phyloP scores from a whole-genome alignment of 164 flowering plant species.

The Vitis riparia region DNA sequence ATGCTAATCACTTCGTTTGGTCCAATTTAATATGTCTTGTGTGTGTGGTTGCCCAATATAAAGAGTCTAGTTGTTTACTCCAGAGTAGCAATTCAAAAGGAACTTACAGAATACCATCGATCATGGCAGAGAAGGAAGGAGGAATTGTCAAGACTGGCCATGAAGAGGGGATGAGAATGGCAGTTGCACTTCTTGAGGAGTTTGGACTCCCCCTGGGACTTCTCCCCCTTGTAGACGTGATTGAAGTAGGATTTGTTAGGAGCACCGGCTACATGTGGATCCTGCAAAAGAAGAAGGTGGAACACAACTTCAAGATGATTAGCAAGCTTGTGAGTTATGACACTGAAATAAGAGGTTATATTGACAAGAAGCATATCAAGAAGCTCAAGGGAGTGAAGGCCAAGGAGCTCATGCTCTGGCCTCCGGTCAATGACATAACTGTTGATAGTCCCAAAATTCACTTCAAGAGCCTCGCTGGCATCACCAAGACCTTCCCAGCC shows the following conservation, averaged over 20 bases:
- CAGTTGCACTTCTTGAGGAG: slow-evolving; percentile 24
- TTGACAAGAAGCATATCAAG: slow-evolving; percentile 29
- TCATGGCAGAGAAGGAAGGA: slow-evolving; percentile 28
- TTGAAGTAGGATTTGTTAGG: slow-evolving; percentile 29
- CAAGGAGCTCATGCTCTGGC: slow-evolving; percentile 46
- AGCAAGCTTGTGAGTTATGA: slow-evolving; percentile 33
- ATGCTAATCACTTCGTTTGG: slow-evolving; percentile 12
- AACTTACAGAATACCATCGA: too few species aligned
- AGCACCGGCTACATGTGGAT: slow-evolving; percentile 42
- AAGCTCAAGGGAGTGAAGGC: slow-evolving; percentile 47
- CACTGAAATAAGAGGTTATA: slow-evolving; percentile 13
- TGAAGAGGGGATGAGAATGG: slow-evolving; percentile 37
- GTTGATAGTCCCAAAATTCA: slow-evolving; percentile 31
- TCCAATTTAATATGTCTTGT: slow-evolving; percentile 10
- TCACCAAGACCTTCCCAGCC: slow-evolving; percentile 38
- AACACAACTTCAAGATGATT: slow-evolving; percentile 33
- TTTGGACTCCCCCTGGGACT: slow-evolving; percentile 33
- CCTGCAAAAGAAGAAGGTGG: slow-evolving; percentile 31
- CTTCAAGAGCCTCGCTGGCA: slow-evolving; percentile 40
- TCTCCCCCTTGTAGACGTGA: slow-evolving; percentile 33
- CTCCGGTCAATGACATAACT: slow-evolving; percentile 29
- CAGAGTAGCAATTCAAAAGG: background rate
- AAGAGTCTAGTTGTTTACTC: background rate
- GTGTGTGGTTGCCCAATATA: background rate
- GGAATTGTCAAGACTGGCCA: slow-evolving; percentile 34